phyloP scores from a whole-genome alignment of 73 alveolate genomes.

The Symbiodinium natans region DNA sequence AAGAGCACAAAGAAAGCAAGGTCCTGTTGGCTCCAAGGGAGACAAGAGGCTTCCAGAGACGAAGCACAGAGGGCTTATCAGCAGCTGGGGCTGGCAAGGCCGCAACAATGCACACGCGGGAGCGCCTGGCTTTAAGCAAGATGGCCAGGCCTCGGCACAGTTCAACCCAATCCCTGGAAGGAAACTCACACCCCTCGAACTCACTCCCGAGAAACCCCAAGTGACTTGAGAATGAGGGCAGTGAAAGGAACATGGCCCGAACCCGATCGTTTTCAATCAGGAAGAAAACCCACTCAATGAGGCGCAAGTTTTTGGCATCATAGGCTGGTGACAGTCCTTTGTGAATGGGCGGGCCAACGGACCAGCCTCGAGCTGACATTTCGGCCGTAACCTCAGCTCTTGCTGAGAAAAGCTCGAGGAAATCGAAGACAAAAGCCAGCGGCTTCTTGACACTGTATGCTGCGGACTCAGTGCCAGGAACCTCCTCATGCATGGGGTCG shows the following conservation, averaged over 20 bases:
- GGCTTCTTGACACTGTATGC: background rate
- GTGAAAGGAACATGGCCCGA: background rate
- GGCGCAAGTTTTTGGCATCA: background rate
- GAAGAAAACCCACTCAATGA: background rate
- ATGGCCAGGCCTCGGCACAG: background rate
- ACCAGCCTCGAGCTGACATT: background rate
- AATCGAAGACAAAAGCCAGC: background rate
- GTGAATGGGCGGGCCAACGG: background rate
- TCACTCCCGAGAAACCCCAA: too few species aligned
- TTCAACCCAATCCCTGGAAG: too few species aligned
- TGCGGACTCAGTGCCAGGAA: too few species aligned
- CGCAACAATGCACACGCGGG: background rate
- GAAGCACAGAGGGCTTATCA: too few species aligned
- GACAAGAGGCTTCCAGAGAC: too few species aligned
- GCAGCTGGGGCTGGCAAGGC: background rate
- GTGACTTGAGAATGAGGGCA: background rate
- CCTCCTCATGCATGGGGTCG: too few species aligned
- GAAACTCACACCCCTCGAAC: too few species aligned
- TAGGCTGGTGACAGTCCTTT: background rate
- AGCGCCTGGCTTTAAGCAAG: background rate
- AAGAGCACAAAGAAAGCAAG: too few species aligned
- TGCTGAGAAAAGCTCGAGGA: background rate
- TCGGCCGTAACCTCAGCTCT: background rate
- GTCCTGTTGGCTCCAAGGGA: too few species aligned
- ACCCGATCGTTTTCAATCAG: background rate